A percentile compares a stretch with the other conserved stretches of the same genome.
Evolutionary conservation across 129 eudicot genomes (phyloP).

Genomic region (sunflower (Helianthus annuus)): HanXRQr2.0-SUNRISE NC_035439.2:90991217-90991716

Average conservation of each 20-base stretch:
- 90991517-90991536: conserved; percentile 94
- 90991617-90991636: conserved; percentile 95
- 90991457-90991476: conserved; percentile 94
- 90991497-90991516: conserved; percentile 83
- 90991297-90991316: conserved; percentile 97
- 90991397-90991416: conserved; percentile 78
- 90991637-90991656: conserved; percentile 99
- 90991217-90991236: conserved; percentile 84
- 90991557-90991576: conserved; percentile 85
- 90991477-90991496: conserved; percentile 98
- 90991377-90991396: conserved; percentile 92
- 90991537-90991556: conserved; percentile 98
- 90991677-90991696: conserved; percentile 83
- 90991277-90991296: conserved; percentile 79
- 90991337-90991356: conserved; percentile 99
- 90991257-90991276: conserved; percentile 85
- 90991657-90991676: conserved; percentile 96
- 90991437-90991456: conserved; percentile 98
- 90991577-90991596: conserved; percentile 88
- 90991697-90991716: conserved; percentile 95
- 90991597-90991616: conserved; percentile 95
- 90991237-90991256: conserved; percentile 94
- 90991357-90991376: conserved; percentile 94
- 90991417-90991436: conserved; percentile 96
- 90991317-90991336: conserved; percentile 95